Evolutionary conservation across 75 land plant genomes (phyloP), one percentile per base, ranked within the genome.

Genomic region (Cunninghamia lanceolata): DNA sequence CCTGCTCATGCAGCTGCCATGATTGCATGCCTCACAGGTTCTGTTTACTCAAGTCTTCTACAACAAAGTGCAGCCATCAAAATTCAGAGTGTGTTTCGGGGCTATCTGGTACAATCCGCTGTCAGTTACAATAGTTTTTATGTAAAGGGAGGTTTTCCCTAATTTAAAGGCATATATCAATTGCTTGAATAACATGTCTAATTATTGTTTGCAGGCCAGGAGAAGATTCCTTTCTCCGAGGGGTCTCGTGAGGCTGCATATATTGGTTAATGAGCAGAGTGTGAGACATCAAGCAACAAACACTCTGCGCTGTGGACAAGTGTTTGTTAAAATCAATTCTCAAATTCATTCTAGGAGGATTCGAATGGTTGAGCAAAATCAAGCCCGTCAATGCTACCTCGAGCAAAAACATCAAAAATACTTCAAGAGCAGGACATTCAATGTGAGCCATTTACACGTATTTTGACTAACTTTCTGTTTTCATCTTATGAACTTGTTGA

Each of bases 21-120:
- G 46, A 80, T 45, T 80, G 32, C 82, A 71, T 25, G 36, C 3
- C 36, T 32, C 15, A 2, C 10, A 71, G 75, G 35, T 13, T 32
- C 73, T 30, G 36, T 19, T 36, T 89, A 76, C 68, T 43, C 76
- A 3, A 87, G 25, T 83, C 85, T 85, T 2, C 66, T 68, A 56
- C 94, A 94, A 86, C 94, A 94, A 45, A 89, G 90, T 32, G 94
- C 98, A 4, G 97, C 98, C 1, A 86, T 86, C 84, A 96, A 88
- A 88, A 95, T 98, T 82, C 98, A 98, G 87, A 77, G 93, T 56
- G 89, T 84, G 19, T 98, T 93, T 84, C 89, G 96, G 32, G 85
- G 92, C 28, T 92, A 94, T 85, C 84, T 96, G 96, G 82, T 80
- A 39, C 82, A 28, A 42, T 80, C 30, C 36, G 1, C 40, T 35